phyloP scores from a whole-genome alignment of 257 asterid genomes.

The Pogostemon cablin region DNA sequence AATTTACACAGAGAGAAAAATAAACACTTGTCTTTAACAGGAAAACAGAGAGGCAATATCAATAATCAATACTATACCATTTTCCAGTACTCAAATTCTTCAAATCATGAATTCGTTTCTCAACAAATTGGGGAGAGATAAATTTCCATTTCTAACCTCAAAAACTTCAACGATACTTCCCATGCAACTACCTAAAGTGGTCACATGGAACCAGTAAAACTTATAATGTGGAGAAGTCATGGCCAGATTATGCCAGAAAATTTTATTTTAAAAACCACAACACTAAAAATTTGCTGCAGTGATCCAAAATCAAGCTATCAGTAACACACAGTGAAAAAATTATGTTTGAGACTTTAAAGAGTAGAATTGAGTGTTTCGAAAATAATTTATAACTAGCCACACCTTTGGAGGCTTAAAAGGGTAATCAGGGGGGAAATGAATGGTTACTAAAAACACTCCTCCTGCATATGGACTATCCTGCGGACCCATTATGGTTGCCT shows the following conservation, averaged over 20 bases:
- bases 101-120: not conserved
- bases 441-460: constrained; percentile 61
- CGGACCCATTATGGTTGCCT: constrained; percentile 78
- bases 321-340: not conserved
- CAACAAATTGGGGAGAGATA: not conserved
- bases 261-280: not conserved
- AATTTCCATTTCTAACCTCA: not conserved
- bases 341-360: not conserved
- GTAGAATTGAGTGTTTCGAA: not conserved
- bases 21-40: not conserved
- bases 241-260: not conserved
- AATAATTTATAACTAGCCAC: constrained; percentile 20
- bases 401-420: constrained; percentile 80
- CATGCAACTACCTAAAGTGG: not conserved
- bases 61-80: not conserved
- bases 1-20: not conserved
- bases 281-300: not conserved
- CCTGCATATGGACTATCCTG: constrained; percentile 73
- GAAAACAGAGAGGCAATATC: not conserved
- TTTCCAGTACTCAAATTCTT: not conserved
- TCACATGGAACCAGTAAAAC: not conserved
- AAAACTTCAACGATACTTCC: constrained; percentile 3
- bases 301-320: constrained; percentile 17
- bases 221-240: not conserved
- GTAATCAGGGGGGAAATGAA: constrained; percentile 72